Percentiles rank a stretch among this genome's conserved stretches.
phyloP scores from a whole-genome alignment of 73 alveolate species.

The Paramecium caudatum region DNA sequence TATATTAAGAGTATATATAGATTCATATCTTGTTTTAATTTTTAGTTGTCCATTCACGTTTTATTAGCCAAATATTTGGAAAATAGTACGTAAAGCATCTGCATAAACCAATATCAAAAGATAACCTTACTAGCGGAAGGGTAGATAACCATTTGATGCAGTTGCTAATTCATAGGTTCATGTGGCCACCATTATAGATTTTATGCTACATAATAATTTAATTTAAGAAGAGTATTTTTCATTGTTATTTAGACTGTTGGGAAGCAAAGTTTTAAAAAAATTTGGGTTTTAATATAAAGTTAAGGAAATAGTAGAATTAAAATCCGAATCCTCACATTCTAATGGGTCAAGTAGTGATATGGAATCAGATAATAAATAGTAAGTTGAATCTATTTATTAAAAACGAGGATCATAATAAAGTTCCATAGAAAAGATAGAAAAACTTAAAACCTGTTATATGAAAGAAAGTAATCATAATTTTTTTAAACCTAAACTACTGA shows the following conservation, averaged over 20 bases:
- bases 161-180: background rate
- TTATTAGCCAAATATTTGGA: constrained; percentile 58
- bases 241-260: background rate
- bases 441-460: background rate
- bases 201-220: background rate
- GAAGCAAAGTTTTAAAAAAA: background rate
- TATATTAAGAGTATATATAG: constrained; percentile 43
- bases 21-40: background rate
- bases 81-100: constrained; percentile 33
- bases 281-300: background rate
- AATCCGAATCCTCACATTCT: background rate
- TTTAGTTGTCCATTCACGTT: constrained; percentile 65
- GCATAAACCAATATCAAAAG: constrained; percentile 16
- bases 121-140: background rate
- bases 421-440: background rate
- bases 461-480: constrained; percentile 1
- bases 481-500: background rate
- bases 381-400: background rate
- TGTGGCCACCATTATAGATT: background rate
- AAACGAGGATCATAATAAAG: background rate
- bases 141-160: background rate
- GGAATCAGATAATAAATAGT: background rate
- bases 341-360: background rate
- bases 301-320: background rate
- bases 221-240: background rate